phyloP scores from a whole-genome alignment of 2,329 filamentous ascomycete genomes.

The Aspergillus neotritici region DNA sequence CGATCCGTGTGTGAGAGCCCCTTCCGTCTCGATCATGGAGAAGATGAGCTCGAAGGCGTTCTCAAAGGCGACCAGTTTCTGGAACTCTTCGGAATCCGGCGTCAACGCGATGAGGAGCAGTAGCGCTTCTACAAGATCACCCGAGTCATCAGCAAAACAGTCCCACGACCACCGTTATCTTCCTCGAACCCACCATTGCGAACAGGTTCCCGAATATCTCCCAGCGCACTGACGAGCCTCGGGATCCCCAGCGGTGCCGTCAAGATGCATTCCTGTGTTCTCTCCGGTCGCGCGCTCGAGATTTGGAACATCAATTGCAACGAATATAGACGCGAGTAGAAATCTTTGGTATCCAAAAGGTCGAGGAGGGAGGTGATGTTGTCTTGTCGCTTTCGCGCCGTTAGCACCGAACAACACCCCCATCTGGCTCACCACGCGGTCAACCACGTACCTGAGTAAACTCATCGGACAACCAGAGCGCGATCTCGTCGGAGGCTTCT shows the following conservation, averaged over 20 bases:
- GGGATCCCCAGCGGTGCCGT: slow-evolving; percentile 83
- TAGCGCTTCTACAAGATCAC: slow-evolving; percentile 58
- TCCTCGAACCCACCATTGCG: slow-evolving; percentile 56
- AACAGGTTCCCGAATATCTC: slow-evolving; percentile 79
- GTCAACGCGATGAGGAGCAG: slow-evolving; percentile 84
- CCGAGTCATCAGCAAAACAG: slow-evolving; percentile 11
- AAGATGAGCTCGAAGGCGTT: slow-evolving; percentile 88
- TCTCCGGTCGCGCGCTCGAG: slow-evolving; percentile 74
- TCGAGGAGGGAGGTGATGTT: slow-evolving; percentile 88
- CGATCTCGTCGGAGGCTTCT: slow-evolving; percentile 93
- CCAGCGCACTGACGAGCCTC: slow-evolving; percentile 73
- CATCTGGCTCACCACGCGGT: slow-evolving; percentile 9
- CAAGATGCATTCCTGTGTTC: slow-evolving; percentile 91
- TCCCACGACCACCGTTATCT: not conserved
- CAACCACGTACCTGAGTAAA: slow-evolving; percentile 69
- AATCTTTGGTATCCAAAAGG: slow-evolving; percentile 79
- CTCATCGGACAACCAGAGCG: slow-evolving; percentile 92
- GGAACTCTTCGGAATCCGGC: slow-evolving; percentile 76
- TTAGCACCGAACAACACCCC: slow-evolving; percentile 39
- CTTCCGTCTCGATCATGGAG: slow-evolving; percentile 72
- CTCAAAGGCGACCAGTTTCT: slow-evolving; percentile 93
- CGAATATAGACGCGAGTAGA: slow-evolving; percentile 86
- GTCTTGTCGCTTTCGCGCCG: slow-evolving; percentile 68
- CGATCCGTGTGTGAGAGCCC: slow-evolving; percentile 73
- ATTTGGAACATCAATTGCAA: slow-evolving; percentile 86